phyloP scores from a whole-genome alignment of 1,284 basidiomycete genomes.

The Cutaneotrichosporon cavernicola region DNA sequence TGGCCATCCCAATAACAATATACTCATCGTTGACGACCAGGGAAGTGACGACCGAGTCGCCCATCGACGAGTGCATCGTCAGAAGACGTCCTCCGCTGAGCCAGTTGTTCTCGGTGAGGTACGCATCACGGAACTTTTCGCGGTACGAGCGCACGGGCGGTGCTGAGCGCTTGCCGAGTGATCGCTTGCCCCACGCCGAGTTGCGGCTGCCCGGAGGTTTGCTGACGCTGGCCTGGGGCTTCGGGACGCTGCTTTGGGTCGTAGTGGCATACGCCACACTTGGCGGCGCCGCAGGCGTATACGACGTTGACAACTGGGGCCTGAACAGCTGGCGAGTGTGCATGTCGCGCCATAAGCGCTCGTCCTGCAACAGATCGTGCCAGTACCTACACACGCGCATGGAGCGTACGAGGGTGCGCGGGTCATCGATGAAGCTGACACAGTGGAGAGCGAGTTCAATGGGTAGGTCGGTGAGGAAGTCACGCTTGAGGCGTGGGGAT shows the following conservation, averaged over 20 bases:
- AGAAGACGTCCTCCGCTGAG: conserved; percentile 73
- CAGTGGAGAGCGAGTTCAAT: conserved; percentile 80
- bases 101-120: conserved; percentile 80
- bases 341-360: conserved; percentile 80
- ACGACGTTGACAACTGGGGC: conserved; percentile 10
- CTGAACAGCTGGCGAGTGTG: conserved; percentile 63
- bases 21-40: conserved; percentile 80
- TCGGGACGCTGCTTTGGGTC: neutral
- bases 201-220: neutral
- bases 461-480: conserved; percentile 80
- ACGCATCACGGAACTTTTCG: conserved; percentile 26
- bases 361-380: conserved; percentile 74
- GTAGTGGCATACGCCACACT: conserved; percentile 3
- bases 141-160: conserved; percentile 17
- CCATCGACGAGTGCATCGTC: conserved; percentile 66
- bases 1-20: conserved; percentile 88
- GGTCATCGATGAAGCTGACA: conserved; percentile 78
- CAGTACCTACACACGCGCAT: conserved; percentile 74
- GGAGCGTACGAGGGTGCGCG: conserved; percentile 69
- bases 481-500: conserved; percentile 76
- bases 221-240: neutral
- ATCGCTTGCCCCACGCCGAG: neutral
- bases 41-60: conserved; percentile 78
- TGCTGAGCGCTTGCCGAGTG: conserved; percentile 5
- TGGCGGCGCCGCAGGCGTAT: conserved; percentile 20